Conservation (phyloP, 306 rosid species). For the Fagus sylvatica region DNA sequence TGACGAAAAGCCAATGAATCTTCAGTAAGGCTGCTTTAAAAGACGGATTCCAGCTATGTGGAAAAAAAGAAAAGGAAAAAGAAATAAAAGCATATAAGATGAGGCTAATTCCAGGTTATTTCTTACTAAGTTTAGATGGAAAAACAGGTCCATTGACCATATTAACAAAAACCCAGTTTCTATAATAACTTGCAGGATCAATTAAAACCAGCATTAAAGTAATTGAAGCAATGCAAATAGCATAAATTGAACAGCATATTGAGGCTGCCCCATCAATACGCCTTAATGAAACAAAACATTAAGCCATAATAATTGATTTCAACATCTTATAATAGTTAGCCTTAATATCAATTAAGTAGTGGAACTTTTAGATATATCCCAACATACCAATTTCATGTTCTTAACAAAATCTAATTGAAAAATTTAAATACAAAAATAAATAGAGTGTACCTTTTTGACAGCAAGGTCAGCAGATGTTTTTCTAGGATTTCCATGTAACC, state of each 20-base stretch:
- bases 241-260: not conserved
- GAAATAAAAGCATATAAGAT: not conserved
- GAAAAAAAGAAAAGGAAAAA: not conserved
- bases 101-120: not conserved
- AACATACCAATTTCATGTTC: not conserved
- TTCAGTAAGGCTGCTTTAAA: not conserved
- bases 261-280: not conserved
- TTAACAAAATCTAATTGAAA: not conserved
- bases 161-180: not conserved
- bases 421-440: not conserved
- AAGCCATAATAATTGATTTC: not conserved
- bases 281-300: not conserved
- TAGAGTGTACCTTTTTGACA: constrained; percentile 67
- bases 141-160: not conserved
- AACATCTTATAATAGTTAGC: not conserved
- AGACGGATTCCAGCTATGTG: not conserved
- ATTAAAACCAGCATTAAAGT: not conserved
- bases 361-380: not conserved
- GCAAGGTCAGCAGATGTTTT: constrained; percentile 73
- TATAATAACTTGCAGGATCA: not conserved
- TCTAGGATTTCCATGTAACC: constrained; percentile 65
- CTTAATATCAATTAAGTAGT: not conserved
- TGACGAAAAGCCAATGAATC: not conserved
- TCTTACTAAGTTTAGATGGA: not conserved
- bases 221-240: not conserved